A percentile compares a stretch with the other conserved stretches of the same genome.
These are phyloP conservation scores for Phytopythium montanum DNA, from an alignment of 352 stramenopile species.

Conservation along the genomic window DNA sequence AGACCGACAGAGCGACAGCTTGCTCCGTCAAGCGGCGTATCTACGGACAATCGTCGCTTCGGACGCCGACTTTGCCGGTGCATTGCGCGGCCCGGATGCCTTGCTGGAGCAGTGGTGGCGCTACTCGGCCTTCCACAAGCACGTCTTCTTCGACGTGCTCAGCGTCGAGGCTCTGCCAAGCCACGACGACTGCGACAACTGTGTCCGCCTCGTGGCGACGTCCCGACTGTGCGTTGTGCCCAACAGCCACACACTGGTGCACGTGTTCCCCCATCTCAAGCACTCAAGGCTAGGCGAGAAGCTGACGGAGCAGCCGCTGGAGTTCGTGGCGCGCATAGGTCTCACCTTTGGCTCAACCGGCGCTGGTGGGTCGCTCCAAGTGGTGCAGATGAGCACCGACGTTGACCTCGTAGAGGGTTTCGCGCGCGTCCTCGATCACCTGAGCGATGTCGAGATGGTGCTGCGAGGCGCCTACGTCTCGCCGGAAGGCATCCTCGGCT, in stretches of 20 bases:
- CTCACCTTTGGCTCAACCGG: background rate
- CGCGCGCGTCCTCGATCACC: slow-evolving; percentile 16
- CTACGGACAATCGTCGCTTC: slow-evolving; percentile 26
- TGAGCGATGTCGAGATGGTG: slow-evolving; percentile 16
- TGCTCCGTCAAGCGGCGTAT: slow-evolving; percentile 34
- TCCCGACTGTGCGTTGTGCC: slow-evolving; percentile 24
- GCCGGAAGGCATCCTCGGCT: background rate
- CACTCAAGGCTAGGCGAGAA: slow-evolving; percentile 20
- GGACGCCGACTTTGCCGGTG: slow-evolving; percentile 22
- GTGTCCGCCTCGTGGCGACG: slow-evolving; percentile 19
- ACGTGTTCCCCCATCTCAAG: slow-evolving; percentile 31
- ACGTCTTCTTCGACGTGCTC: slow-evolving; percentile 29
- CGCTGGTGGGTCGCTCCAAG: background rate
- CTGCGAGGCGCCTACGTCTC: background rate
- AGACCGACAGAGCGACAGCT: background rate
- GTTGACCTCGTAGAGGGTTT: slow-evolving; percentile 25
- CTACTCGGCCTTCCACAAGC: slow-evolving; percentile 27
- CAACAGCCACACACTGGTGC: slow-evolving; percentile 28
- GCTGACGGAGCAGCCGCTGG: background rate
- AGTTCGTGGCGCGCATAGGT: background rate
- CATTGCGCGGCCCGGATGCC: slow-evolving; percentile 16
- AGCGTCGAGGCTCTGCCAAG: slow-evolving; percentile 16
- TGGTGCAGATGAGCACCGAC: slow-evolving; percentile 25
- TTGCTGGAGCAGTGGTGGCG: slow-evolving; percentile 32
- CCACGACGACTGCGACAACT: slow-evolving; percentile 12